Base-by-base conservation (phyloP, 257 asterid species). In the Handroanthus guayacan region DNA sequence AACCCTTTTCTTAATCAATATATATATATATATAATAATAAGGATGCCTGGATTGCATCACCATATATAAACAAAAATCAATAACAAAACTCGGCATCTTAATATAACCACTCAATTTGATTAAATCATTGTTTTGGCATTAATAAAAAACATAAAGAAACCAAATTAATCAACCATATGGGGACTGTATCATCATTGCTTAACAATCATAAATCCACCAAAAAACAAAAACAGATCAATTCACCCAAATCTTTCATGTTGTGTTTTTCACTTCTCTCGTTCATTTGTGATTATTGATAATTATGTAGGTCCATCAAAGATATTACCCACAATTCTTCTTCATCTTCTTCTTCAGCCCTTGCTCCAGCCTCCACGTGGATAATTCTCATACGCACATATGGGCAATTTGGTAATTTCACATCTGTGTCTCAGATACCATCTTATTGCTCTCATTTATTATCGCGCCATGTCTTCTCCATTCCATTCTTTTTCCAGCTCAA, bases 401-500 rank as follows among this genome's bases (percentile, higher is more conserved):
- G 86, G 39, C 55, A 58, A 62, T 82, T 0, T 2, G 0, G 82
- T 77, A 77, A 74, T 48, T 62, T 34, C 71, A 41, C 9, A 31
- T 38, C 41, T 2, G 38, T 31, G 5, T 36, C 1, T 36, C 45
- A 48, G 43, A 25, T 50, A 13, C 43, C 43, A 71, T 57, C 11
- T 38, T n/a, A 17, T 31, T 34, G 62, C 47, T 73, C 62, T 75
- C 85, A 76, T 85, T 74, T 82, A 74, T 68, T 80, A 87, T 76
- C 86, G 45, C 82, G 77, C 84, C 84, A 78, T 85, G 76, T 79
- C 86, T 39, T 61, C 72, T 52, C 82, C 80, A 64, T 84, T 82
- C 82, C 75, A 20, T 47, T 18, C 61, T 20, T 69, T 71, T 71
- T 75, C 84, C 82, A 82, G 62, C 79, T 72, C 82, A 75, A 41